These are phyloP conservation scores for Straminergon stramineum DNA, from an alignment of 225 moss, liverwort and hornwort genomes.

Conservation along the genomic window DNA sequence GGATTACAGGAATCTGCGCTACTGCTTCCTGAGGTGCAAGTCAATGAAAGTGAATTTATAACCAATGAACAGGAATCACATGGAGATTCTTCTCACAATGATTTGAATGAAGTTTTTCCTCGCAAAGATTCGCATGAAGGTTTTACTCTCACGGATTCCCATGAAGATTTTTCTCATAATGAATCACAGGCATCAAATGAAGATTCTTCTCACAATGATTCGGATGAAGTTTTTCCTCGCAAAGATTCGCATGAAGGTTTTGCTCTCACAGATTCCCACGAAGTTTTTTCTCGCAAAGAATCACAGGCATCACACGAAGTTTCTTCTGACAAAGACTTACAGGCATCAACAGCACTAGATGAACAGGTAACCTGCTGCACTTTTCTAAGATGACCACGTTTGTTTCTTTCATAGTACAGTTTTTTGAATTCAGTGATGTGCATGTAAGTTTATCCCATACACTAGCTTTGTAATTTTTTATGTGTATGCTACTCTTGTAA, in stretches of 20 bases:
- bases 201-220: neutral
- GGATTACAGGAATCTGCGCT: conserved; percentile 12
- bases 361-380: conserved; percentile 24
- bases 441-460: neutral
- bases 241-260: neutral
- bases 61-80: neutral
- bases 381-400: neutral
- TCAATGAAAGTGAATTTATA: conserved; percentile 4
- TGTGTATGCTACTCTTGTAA: neutral
- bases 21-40: conserved; percentile 10
- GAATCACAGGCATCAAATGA: neutral
- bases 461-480: neutral
- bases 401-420: neutral
- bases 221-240: neutral
- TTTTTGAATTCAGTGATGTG: neutral
- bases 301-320: neutral
- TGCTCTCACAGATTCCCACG: neutral
- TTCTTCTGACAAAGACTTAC: conserved; percentile 10
- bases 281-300: neutral
- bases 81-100: conserved; percentile 1
- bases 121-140: neutral
- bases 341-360: conserved; percentile 11
- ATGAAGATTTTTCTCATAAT: conserved; percentile 1
- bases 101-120: neutral
- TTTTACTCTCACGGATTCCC: neutral